These are phyloP conservation scores for Claviceps pazoutovae DNA, from an alignment of 2,329 filamentous ascomycete genomes.

Conservation along the genomic window DNA sequence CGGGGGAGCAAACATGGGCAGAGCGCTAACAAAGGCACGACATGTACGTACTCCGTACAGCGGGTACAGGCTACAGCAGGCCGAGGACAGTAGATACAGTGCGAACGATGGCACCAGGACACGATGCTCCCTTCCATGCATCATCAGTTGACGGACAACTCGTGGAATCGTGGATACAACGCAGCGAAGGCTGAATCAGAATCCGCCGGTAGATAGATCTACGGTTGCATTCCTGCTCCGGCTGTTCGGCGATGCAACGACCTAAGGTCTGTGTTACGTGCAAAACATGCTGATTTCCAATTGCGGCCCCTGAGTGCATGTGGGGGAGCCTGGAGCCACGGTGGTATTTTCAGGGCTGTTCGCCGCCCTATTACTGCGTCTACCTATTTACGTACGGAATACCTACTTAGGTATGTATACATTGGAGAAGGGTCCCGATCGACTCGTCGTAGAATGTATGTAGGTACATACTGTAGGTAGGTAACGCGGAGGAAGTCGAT, in stretches of 20 bases:
- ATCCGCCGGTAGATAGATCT: conserved; percentile 4
- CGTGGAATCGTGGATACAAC: not conserved
- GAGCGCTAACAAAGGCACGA: not conserved
- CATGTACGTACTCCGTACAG: not conserved
- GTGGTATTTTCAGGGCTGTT: not conserved
- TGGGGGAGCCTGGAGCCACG: not conserved
- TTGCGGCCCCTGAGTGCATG: not conserved
- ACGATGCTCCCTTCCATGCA: not conserved
- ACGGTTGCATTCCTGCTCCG: not conserved
- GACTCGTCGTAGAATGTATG: no score
- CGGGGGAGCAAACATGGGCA: not conserved
- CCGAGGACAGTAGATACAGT: not conserved
- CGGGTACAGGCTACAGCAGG: no score
- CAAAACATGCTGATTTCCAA: not conserved
- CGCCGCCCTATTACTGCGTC: not conserved
- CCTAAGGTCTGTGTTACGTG: not conserved
- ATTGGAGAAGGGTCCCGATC: no score
- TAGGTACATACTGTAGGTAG: no score
- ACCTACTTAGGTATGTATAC: no score
- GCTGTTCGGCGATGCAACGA: not conserved
- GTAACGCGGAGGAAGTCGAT: no score
- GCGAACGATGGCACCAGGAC: not conserved
- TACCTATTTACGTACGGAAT: no score
- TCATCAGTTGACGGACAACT: not conserved
- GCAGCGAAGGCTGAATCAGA: not conserved